Conservation (phyloP, 805 yeast species). For the Allodekkera sacchari region DNA sequence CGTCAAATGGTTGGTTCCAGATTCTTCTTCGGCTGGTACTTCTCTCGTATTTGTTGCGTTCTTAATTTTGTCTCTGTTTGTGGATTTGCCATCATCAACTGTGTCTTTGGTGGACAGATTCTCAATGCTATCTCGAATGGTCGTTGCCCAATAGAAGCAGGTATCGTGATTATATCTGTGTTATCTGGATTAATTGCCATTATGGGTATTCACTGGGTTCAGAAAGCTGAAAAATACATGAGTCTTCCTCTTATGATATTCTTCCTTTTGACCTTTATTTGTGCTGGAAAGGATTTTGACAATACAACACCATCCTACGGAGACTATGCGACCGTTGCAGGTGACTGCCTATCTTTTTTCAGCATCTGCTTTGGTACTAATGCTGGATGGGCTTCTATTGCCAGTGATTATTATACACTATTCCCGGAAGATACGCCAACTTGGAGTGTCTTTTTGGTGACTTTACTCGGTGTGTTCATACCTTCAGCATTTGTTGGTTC, state of each 20-base stretch:
- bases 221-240: constrained; percentile 51
- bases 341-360: constrained; percentile 58
- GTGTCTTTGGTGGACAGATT: constrained; percentile 76
- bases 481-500: constrained; percentile 68
- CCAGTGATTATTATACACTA: constrained; percentile 67
- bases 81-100: constrained; percentile 65
- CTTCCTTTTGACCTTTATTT: constrained; percentile 52
- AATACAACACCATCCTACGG: constrained; percentile 25
- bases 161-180: constrained; percentile 57
- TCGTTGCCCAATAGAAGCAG: constrained; percentile 55
- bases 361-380: constrained; percentile 62
- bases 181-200: constrained; percentile 53
- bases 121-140: constrained; percentile 53
- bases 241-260: constrained; percentile 56
- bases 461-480: constrained; percentile 50
- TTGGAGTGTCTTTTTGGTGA: constrained; percentile 41
- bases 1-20: constrained; percentile 75
- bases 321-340: constrained; percentile 35
- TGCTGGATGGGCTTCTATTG: constrained; percentile 72
- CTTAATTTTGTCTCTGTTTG: constrained; percentile 54
- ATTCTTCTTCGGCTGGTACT: constrained; percentile 75
- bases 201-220: constrained; percentile 60
- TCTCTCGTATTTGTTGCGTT: constrained; percentile 59
- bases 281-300: constrained; percentile 43
- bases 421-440: constrained; percentile 62